Evolutionary conservation across 345 rosid species (phyloP).

Genomic region (Brassica juncea): DNA sequence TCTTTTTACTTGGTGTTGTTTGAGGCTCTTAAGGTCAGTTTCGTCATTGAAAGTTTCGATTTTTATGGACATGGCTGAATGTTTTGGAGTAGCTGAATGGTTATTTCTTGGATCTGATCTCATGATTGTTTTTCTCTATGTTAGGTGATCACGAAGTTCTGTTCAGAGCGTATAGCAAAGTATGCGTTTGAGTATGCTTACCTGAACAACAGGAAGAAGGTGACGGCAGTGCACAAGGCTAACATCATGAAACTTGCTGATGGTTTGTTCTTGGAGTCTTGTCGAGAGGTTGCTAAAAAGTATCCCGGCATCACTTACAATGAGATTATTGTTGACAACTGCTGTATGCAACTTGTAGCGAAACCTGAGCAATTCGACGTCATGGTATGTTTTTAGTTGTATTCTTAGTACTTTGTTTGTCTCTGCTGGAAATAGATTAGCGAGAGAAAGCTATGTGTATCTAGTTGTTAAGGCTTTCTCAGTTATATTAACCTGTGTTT

Average conservation of each 20-base stretch:
- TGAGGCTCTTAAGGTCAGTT: constrained; percentile 66
- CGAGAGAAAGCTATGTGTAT: not conserved
- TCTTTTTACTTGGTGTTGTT: not conserved
- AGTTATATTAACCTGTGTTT: not conserved
- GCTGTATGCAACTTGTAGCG: constrained; percentile 98
- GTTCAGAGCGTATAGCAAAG: constrained; percentile 93
- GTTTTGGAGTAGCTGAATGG: not conserved
- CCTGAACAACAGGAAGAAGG: constrained; percentile 92
- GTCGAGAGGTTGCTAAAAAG: constrained; percentile 85
- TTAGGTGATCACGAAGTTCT: constrained; percentile 98
- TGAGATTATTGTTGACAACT: constrained; percentile 94
- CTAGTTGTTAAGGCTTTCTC: not conserved
- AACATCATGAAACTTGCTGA: constrained; percentile 99
- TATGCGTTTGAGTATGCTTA: constrained; percentile 99
- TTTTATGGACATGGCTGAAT: not conserved
- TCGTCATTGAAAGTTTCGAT: not conserved
- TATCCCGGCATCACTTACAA: constrained; percentile 89
- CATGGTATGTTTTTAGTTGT: constrained; percentile 60
- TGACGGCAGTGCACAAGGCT: constrained; percentile 96
- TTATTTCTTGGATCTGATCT: constrained; percentile 22
- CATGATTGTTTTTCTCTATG: not conserved
- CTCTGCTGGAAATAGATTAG: constrained; percentile 3
- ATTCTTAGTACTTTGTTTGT: not conserved
- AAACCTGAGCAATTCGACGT: constrained; percentile 99
- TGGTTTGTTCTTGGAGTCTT: constrained; percentile 93